Conservation (phyloP, 1,284 basidiomycete genomes). For the Golubevia sp. region DNA sequence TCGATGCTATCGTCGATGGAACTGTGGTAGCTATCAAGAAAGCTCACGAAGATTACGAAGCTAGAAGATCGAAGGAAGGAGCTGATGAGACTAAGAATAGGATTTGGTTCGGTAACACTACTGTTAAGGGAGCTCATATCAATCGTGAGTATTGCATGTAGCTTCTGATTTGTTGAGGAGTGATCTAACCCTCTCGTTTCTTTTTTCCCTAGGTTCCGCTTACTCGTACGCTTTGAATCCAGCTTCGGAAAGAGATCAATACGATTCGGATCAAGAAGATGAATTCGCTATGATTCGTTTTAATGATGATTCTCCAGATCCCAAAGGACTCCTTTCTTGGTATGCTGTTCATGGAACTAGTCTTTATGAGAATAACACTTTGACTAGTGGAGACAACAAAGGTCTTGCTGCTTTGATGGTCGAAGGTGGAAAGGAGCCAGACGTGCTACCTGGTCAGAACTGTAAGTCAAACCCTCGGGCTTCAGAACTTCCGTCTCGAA, state of each 20-base stretch:
- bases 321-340: conserved; percentile 65
- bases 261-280: conserved; percentile 41
- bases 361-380: conserved; percentile 65
- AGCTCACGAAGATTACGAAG: conserved; percentile 69
- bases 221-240: conserved; percentile 45
- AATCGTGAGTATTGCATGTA: conserved; percentile 72
- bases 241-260: conserved; percentile 32
- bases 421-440: conserved; percentile 32
- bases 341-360: conserved; percentile 81
- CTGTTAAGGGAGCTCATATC: conserved; percentile 70
- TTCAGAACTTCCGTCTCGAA: too few species aligned
- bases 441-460: conserved; percentile 29
- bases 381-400: conserved; percentile 46
- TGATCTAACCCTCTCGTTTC: not conserved
- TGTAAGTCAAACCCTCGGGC: not conserved
- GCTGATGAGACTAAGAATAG: conserved; percentile 65
- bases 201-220: conserved; percentile 18
- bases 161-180: not conserved
- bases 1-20: conserved; percentile 73
- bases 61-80: conserved; percentile 4
- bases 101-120: conserved; percentile 72
- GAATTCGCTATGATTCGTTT: conserved; percentile 45
- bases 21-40: conserved; percentile 72
- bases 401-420: conserved; percentile 42
- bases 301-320: conserved; percentile 15